Conservation (phyloP, 495 filamentous ascomycete species). For the Annulohypoxylon bovei region DNA sequence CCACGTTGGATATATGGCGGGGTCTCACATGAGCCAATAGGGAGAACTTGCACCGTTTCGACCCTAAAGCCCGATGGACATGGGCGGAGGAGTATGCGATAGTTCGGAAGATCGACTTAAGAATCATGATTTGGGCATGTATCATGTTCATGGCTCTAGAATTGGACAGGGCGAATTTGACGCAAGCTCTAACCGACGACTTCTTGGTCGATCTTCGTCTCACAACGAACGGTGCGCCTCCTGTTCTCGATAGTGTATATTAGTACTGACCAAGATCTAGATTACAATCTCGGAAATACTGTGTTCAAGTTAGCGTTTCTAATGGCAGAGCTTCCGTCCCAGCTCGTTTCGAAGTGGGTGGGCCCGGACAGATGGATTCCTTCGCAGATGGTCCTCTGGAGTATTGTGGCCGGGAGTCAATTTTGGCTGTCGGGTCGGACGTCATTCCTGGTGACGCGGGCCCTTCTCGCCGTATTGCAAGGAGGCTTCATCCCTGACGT, state of each 20-base stretch:
- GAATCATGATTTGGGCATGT: conserved; percentile 67
- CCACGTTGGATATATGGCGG: not conserved
- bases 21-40: conserved; percentile 24
- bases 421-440: conserved; percentile 65
- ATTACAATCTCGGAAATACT: conserved; percentile 78
- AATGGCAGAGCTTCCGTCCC: conserved; percentile 76
- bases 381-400: conserved; percentile 80
- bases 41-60: conserved; percentile 72
- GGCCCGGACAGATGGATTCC: conserved; percentile 86
- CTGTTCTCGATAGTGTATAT: no score
- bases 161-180: conserved; percentile 78
- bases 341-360: conserved; percentile 75
- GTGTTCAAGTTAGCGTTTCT: conserved; percentile 76
- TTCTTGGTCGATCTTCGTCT: conserved; percentile 68
- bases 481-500: conserved; percentile 68
- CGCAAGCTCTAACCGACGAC: conserved; percentile 76
- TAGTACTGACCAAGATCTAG: conserved; percentile 38
- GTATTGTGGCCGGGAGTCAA: conserved; percentile 72
- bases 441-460: conserved; percentile 68
- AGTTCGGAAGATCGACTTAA: conserved; percentile 61
- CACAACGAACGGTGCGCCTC: conserved; percentile 67
- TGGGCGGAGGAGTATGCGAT: conserved; percentile 73
- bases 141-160: conserved; percentile 85
- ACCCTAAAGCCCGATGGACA: conserved; percentile 76
- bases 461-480: conserved; percentile 74